Evolutionary conservation across 2,329 filamentous ascomycete genomes (phyloP), one percentile per base, ranked within the genome.

Genomic region (Thelonectria blattea): DNA sequence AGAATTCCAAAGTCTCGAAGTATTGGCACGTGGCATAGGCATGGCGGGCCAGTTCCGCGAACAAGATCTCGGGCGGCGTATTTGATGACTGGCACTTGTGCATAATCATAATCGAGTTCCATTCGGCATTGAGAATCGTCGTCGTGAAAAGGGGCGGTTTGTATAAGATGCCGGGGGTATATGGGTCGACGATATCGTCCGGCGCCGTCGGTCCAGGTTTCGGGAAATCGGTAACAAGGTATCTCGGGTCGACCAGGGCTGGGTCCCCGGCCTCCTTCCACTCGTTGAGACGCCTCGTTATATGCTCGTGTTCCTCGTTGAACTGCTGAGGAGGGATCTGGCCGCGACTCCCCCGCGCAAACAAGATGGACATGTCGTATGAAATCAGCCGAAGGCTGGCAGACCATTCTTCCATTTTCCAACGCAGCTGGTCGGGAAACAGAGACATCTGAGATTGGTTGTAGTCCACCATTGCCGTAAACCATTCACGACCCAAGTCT

Each of bases 81-180:
- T 85, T 79, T 3, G 87, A 83, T 2, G 88, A 85, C 68, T 95
- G 91, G 67, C 90, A 88, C 65, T 88, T 87, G 75, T 92, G 92
- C 89, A 97, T 92, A 60, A 95, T 81, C 49, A 89, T 83, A 22
- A 93, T 86, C 8, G 89, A 89, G 73, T 91, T 88, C 80, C 92
- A 91, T 72, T 97, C 92, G 60, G 92, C 85, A 58, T 83, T 81
- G 15, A 92, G 80, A 50, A 91, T 84, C 63, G 96, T 97, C 48
- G 91, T 87, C 11, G 87, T 82, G 78, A 91, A 94, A 2, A 93
- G 74, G 0, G 88, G 87, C 1, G 83, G 87, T n/a, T 83, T 79
- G 74, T 91, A 91, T 2, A 97, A 78, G n/a, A 84, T 78, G 6
- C 89, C 86, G 0, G 88, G 85, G 48, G 86, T 81, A 67, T 89